These are phyloP conservation scores for Ceratocystis colombiana DNA, from an alignment of 2,329 filamentous ascomycete species.

Conservation along the genomic window DNA sequence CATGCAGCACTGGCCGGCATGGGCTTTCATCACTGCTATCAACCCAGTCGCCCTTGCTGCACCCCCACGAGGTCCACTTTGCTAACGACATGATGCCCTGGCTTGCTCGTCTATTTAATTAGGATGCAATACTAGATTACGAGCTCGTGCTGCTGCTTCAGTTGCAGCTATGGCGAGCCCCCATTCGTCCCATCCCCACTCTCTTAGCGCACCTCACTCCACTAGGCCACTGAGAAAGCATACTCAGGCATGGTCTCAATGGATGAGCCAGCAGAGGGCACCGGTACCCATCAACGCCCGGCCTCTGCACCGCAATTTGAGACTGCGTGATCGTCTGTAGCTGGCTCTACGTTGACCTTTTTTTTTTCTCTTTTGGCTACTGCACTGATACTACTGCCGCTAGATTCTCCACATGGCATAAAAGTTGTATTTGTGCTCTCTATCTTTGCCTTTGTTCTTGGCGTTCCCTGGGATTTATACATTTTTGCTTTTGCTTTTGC, in stretches of 20 bases:
- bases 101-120: not conserved
- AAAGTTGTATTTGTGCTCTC: not conserved
- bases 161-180: not conserved
- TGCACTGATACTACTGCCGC: not conserved
- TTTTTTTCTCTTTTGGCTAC: conserved; percentile 12
- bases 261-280: conserved; percentile 26
- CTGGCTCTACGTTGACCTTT: conserved; percentile 14
- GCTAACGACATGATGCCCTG: not conserved
- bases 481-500: not conserved
- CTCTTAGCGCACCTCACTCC: not conserved
- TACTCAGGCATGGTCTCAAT: conserved; percentile 24
- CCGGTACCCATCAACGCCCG: conserved; percentile 17
- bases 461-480: conserved; percentile 12
- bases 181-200: not conserved
- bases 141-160: conserved; percentile 30
- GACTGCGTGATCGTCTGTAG: conserved; percentile 1
- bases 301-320: conserved; percentile 14
- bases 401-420: not conserved
- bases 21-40: not conserved
- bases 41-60: not conserved
- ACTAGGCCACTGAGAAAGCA: conserved; percentile 15
- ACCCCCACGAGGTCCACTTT: not conserved
- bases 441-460: conserved; percentile 1
- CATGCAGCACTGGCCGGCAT: not conserved
- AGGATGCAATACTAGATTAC: conserved; percentile 3